Percentiles rank a stretch among this genome's conserved stretches.
Conservation (phyloP, 225 moss, liverwort and hornwort genomes). For the Physcomitrellopsis africana region DNA sequence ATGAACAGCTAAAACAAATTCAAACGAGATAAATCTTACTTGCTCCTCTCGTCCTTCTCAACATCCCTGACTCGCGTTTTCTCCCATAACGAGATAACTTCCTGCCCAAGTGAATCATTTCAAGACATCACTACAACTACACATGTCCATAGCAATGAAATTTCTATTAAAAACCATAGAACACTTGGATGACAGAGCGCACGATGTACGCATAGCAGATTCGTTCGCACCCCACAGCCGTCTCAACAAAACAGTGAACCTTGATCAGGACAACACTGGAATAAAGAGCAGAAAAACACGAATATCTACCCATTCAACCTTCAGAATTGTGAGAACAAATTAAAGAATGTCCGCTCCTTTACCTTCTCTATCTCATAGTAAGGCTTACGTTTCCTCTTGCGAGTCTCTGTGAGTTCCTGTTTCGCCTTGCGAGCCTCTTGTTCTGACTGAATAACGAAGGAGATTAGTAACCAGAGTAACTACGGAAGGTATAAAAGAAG, state of each 20-base stretch:
- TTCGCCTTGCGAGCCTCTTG: conserved; percentile 47
- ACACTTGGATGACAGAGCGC: not conserved
- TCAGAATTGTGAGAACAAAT: not conserved
- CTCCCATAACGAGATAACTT: conserved; percentile 85
- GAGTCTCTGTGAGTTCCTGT: conserved; percentile 83
- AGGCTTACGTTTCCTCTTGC: conserved; percentile 89
- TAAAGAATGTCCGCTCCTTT: conserved; percentile 8
- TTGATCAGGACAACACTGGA: no score
- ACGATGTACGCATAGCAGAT: not conserved
- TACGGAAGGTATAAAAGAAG: not conserved
- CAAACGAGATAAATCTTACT: conserved; percentile 41
- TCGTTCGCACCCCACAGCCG: no score
- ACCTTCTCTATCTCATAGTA: conserved; percentile 94
- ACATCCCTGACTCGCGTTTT: conserved; percentile 77
- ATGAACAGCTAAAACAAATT: conserved; percentile 1
- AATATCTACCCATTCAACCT: not conserved
- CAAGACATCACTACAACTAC: not conserved
- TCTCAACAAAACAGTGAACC: no score
- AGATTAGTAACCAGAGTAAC: not conserved
- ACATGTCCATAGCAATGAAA: not conserved
- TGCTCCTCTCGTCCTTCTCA: conserved; percentile 68
- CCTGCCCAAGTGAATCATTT: conserved; percentile 48
- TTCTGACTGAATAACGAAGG: conserved; percentile 34
- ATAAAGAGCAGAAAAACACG: not conserved
- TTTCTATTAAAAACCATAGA: conserved; percentile 6